These are phyloP conservation scores for Cyclocybe cylindracea DNA, from an alignment of 768 basidiomycete species.

Conservation along the genomic window DNA sequence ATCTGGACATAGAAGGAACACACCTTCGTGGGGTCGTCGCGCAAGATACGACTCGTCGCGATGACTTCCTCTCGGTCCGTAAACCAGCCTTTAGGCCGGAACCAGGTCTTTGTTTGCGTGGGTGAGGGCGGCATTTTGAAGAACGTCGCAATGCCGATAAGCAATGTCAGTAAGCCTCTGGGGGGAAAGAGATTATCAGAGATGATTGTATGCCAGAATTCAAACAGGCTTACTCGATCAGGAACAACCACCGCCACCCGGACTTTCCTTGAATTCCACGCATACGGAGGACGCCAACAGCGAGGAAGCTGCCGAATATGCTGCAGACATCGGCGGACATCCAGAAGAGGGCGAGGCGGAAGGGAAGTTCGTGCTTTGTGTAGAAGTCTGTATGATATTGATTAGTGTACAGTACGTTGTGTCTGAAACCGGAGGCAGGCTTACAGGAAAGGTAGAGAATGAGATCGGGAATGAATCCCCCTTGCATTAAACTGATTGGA, in stretches of 20 bases:
- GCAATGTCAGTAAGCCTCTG: conserved; percentile 38
- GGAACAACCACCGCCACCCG: conserved; percentile 62
- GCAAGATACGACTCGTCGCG: conserved; percentile 57
- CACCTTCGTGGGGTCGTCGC: conserved; percentile 65
- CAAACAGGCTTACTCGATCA: conserved; percentile 40
- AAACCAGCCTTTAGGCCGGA: conserved; percentile 64
- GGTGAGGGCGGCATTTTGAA: conserved; percentile 63
- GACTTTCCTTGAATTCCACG: conserved; percentile 52
- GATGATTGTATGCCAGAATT: no score
- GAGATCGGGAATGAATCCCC: conserved; percentile 56
- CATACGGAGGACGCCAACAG: conserved; percentile 63
- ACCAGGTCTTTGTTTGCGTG: conserved; percentile 59
- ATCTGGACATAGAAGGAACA: neutral
- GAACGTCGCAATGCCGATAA: conserved; percentile 53
- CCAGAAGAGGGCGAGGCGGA: conserved; percentile 60
- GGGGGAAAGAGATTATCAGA: neutral
- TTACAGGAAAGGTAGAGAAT: conserved; percentile 62
- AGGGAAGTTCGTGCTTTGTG: conserved; percentile 57
- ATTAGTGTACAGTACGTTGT: neutral
- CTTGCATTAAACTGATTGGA: conserved; percentile 23
- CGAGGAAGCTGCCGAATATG: conserved; percentile 55
- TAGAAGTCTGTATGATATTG: conserved; percentile 46
- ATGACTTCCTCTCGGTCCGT: conserved; percentile 62
- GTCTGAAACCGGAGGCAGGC: conserved; percentile 12
- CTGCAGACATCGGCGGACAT: conserved; percentile 45